Base-by-base conservation (phyloP, 495 filamentous ascomycete species). In the Penicillium crystallinum region DNA sequence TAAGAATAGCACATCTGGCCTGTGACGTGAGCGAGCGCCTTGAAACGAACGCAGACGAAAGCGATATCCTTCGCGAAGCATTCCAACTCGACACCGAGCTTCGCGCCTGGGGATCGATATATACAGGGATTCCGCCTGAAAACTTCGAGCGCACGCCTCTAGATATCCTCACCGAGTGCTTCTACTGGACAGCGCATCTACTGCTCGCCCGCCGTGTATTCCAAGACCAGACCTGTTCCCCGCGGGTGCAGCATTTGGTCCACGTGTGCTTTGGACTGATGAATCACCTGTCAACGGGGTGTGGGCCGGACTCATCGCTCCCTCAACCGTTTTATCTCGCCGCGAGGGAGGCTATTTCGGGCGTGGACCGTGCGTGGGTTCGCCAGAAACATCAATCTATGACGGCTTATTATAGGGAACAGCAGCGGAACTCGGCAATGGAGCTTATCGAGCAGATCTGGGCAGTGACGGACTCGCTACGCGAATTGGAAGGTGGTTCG, bases 141-240 rank as follows among this genome's bases (percentile, higher is more conserved):
- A 19, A 3, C 19, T 31, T 12, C 10, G 36, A 34, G 1, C 59
- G 57, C 14, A 18, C 49, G 1, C 60, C 55, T 0, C 23, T 66
- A 11, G 63, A 64, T n/a, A 66, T 66, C 27, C 55, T 66, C 1
- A 63, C 57, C 1, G 60, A 64, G n/a, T 66, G 63, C 25, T 66
- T 64, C 30, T 63, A 64, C 37, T 66, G 61, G 63, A 66, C 57
- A 0, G 53, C 63, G 1, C 63, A 66, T 53, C 55, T 66, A 2
- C 35, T 66, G n/a, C 61, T 66, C 15, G 60, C 63, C 4, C 60
- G 61, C 2, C 63, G 63, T 1, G 60, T 66, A 2, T 66, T 66
- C 45, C 53, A 47, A 31, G 57, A 66, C 18, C 46, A 51, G 17
- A 66, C 63, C 1, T 46, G 55, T 18, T 61, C 54, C 11, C 49